Percentiles rank a stretch among this genome's conserved stretches.
Evolutionary conservation across 305 asterid genomes (phyloP).

Genomic region (Fraxinus ornus): DNA sequence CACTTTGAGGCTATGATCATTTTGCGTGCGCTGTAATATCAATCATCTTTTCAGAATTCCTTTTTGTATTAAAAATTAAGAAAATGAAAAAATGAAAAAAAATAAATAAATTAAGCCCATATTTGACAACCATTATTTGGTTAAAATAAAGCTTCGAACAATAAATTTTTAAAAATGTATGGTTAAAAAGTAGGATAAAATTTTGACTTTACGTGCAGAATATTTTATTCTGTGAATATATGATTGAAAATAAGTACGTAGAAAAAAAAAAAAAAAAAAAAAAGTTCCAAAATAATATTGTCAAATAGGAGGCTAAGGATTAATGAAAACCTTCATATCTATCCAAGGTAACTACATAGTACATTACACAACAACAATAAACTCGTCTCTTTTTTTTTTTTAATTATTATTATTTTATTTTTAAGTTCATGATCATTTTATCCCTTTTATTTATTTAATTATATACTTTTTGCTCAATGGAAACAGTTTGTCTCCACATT

Average conservation of each 20-base stretch:
- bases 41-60: constrained; percentile 25
- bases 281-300: too few species aligned
- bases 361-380: neutral
- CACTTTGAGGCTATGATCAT: constrained; percentile 76
- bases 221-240: too few species aligned
- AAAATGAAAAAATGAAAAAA: neutral
- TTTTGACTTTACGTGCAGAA: too few species aligned
- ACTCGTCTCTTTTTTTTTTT: neutral
- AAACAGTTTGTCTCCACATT: neutral
- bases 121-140: too few species aligned
- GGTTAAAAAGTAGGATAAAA: too few species aligned
- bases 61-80: neutral
- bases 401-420: too few species aligned
- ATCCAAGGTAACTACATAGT: neutral
- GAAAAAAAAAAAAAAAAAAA: too few species aligned
- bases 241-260: too few species aligned
- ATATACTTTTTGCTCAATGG: neutral
- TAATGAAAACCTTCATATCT: neutral
- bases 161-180: too few species aligned
- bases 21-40: constrained; percentile 38
- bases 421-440: neutral
- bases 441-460: neutral
- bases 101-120: too few species aligned
- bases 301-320: neutral
- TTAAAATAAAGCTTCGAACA: too few species aligned